Percentiles rank a stretch among this genome's conserved stretches.
phyloP scores from a whole-genome alignment of 2,329 filamentous ascomycete species.

The Thelonectria discophora region DNA sequence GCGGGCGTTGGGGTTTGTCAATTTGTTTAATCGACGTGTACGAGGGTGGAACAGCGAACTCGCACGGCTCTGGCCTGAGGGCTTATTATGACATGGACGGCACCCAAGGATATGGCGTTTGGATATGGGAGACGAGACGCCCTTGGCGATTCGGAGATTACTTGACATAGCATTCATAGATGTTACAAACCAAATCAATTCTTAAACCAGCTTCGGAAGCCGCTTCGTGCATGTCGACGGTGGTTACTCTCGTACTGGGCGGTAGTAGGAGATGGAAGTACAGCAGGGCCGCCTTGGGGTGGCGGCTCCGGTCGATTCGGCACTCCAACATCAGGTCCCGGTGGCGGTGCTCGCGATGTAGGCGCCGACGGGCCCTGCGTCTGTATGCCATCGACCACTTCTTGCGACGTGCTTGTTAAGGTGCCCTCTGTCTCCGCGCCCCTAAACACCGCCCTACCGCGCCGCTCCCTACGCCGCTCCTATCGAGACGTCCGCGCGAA shows the following conservation, averaged over 20 bases:
- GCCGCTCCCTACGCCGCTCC: no score
- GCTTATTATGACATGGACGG: slow-evolving; percentile 31
- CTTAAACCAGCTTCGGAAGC: background rate
- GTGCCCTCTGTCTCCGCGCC: no score
- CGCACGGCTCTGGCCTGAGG: slow-evolving; percentile 31
- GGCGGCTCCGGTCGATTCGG: background rate
- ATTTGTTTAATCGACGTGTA: slow-evolving; percentile 25
- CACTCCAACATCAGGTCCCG: background rate
- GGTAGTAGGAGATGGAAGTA: background rate
- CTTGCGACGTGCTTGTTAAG: no score
- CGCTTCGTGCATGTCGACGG: background rate
- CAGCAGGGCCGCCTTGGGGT: background rate
- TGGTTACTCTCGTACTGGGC: background rate
- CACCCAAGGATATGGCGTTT: slow-evolving; percentile 40
- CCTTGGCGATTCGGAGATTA: slow-evolving; percentile 22
- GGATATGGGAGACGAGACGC: slow-evolving; percentile 36
- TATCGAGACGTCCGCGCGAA: no score
- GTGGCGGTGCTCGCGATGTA: background rate
- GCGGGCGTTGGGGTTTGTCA: slow-evolving; percentile 33
- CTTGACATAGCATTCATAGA: background rate
- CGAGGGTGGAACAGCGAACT: slow-evolving; percentile 29
- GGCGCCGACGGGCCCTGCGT: background rate
- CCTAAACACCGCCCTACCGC: no score
- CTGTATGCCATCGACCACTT: no score
- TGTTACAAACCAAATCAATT: background rate